Percentiles rank a stretch among this genome's conserved stretches.
Conservation (phyloP, 306 rosid genomes). For the Boehmeria nivea region DNA sequence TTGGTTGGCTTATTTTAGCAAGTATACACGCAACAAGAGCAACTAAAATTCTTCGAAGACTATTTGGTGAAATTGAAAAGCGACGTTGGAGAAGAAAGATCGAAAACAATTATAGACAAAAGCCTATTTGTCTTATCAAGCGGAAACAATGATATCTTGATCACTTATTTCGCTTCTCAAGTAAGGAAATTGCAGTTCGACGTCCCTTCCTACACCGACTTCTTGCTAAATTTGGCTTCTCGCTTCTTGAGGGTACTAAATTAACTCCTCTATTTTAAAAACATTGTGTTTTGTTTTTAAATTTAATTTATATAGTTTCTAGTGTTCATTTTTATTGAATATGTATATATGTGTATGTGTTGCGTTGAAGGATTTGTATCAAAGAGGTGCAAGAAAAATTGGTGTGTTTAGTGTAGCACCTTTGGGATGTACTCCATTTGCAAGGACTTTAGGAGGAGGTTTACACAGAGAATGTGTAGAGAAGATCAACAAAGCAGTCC, state of each 20-base stretch:
- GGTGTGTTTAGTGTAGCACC: not conserved
- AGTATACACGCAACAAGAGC: constrained; percentile 8
- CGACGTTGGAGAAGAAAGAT: constrained; percentile 17
- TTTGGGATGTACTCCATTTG: constrained; percentile 14
- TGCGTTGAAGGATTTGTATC: constrained; percentile 6
- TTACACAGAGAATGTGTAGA: constrained; percentile 2
- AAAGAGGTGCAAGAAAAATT: constrained; percentile 3
- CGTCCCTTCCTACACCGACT: constrained; percentile 16
- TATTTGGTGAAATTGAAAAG: constrained; percentile 25
- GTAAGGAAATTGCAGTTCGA: not conserved
- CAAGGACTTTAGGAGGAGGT: constrained; percentile 7
- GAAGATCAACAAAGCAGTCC: not conserved
- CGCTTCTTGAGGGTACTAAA: constrained; percentile 24
- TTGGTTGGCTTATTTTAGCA: not conserved
- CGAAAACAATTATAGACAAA: constrained; percentile 18
- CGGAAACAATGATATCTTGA: constrained; percentile 38
- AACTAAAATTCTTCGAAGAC: constrained; percentile 19
- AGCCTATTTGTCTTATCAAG: constrained; percentile 24
- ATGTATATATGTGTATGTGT: not conserved
- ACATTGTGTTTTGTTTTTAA: not conserved
- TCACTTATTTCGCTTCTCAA: constrained; percentile 1
- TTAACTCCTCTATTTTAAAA: not conserved
- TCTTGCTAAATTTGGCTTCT: constrained; percentile 2
- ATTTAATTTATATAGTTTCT: not conserved
- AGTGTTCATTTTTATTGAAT: no score